Conservation (phyloP, 257 asterid species). For the Solanum pinnatisectum region DNA sequence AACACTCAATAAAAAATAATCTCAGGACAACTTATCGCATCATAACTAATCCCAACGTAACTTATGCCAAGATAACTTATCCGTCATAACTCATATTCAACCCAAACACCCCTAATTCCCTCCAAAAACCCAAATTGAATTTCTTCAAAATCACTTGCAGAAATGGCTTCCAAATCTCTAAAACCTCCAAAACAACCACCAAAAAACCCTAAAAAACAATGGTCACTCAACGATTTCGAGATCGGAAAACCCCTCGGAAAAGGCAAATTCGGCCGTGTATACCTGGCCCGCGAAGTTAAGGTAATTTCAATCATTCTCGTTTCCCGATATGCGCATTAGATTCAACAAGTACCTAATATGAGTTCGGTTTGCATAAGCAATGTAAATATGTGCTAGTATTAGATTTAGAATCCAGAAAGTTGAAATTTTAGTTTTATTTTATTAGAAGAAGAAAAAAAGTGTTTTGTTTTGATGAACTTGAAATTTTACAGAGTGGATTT, state of each 20-base stretch:
- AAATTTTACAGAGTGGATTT: constrained; percentile 30
- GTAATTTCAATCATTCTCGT: constrained; percentile 5
- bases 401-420: not conserved
- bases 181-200: constrained; percentile 37
- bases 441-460: no score
- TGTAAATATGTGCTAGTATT: not conserved
- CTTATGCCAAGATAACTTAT: no score
- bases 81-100: no score
- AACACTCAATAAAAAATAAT: no score
- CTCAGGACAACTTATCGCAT: no score
- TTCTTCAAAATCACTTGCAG: not conserved
- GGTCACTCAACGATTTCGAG: constrained; percentile 81
- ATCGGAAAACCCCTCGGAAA: constrained; percentile 89
- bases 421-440: not conserved
- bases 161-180: constrained; percentile 24
- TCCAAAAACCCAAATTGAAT: not conserved
- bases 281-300: constrained; percentile 90
- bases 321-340: not conserved
- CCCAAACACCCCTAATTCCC: no score
- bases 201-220: constrained; percentile 18
- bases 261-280: constrained; percentile 93
- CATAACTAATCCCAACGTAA: no score
- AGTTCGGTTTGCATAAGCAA: not conserved
- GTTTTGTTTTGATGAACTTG: not conserved
- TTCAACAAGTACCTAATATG: not conserved